Conservation (phyloP, 805 yeast species). For the Candida krabiensis region DNA sequence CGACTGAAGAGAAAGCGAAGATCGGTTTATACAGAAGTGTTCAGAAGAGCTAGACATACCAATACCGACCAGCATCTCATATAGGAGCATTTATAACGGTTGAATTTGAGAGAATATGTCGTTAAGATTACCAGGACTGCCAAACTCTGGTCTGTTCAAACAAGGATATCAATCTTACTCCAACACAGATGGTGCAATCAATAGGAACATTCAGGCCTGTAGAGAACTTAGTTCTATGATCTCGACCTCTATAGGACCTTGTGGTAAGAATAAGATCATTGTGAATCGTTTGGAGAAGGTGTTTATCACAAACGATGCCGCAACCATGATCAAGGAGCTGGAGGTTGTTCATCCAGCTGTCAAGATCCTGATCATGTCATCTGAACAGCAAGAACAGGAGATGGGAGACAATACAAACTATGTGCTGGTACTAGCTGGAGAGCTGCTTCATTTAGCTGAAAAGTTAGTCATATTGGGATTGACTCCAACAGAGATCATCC, state of each 20-base stretch:
- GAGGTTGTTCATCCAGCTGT: slow-evolving; percentile 98
- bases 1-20: neutral
- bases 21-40: no score
- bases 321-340: slow-evolving; percentile 89
- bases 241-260: slow-evolving; percentile 94
- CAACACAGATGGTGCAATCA: slow-evolving; percentile 92
- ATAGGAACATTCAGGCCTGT: slow-evolving; percentile 90
- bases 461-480: slow-evolving; percentile 81
- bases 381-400: slow-evolving; percentile 94
- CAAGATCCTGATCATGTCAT: slow-evolving; percentile 91
- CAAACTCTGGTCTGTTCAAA: slow-evolving; percentile 90
- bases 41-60: no score
- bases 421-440: slow-evolving; percentile 91
- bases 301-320: slow-evolving; percentile 95
- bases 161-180: slow-evolving; percentile 89
- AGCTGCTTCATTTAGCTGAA: slow-evolving; percentile 82
- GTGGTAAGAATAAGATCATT: slow-evolving; percentile 94
- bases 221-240: slow-evolving; percentile 91
- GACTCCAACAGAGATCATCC: slow-evolving; percentile 88
- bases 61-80: no score
- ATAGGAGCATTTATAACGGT: no score
- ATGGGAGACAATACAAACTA: slow-evolving; percentile 96
- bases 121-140: slow-evolving; percentile 86
- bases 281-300: slow-evolving; percentile 85
- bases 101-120: slow-evolving; percentile 63